Conservation (phyloP, 106 monocot genomes). For the Ottelia alismoides region DNA sequence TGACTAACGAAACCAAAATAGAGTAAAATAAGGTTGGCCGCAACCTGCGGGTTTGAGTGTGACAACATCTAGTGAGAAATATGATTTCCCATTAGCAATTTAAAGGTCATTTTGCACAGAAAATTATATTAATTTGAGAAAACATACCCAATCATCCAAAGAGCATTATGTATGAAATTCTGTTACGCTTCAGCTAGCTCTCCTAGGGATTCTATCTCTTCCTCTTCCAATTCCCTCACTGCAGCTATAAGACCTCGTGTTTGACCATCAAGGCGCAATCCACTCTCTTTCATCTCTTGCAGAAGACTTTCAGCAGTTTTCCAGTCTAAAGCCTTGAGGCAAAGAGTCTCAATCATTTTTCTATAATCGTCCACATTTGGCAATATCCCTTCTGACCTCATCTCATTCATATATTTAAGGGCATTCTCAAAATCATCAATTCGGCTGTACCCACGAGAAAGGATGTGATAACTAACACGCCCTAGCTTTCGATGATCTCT, state of each 20-base stretch:
- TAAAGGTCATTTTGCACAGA: too few species aligned
- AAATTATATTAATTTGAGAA: too few species aligned
- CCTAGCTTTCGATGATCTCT: conserved; percentile 47
- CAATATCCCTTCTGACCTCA: conserved; percentile 59
- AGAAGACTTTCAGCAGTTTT: conserved; percentile 63
- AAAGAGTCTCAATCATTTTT: conserved; percentile 62
- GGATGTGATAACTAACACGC: conserved; percentile 59
- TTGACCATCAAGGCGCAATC: conserved; percentile 34
- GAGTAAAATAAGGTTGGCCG: too few species aligned
- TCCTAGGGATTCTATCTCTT: conserved; percentile 18
- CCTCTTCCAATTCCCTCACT: conserved; percentile 69
- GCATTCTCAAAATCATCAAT: conserved; percentile 70
- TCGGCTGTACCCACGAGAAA: conserved; percentile 83
- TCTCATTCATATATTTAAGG: conserved; percentile 57
- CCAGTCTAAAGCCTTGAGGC: conserved; percentile 85
- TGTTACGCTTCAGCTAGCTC: too few species aligned
- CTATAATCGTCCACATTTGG: conserved; percentile 78
- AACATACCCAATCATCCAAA: too few species aligned
- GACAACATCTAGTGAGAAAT: too few species aligned
- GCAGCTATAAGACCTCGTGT: conserved; percentile 62
- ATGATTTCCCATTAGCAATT: too few species aligned
- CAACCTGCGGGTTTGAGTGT: too few species aligned
- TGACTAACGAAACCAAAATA: too few species aligned
- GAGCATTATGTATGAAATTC: too few species aligned
- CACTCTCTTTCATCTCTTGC: conserved; percentile 66